Percentiles rank a stretch among this genome's conserved stretches.
Conservation (phyloP, 2,329 filamentous ascomycete genomes). For the Fusarium humuli region DNA sequence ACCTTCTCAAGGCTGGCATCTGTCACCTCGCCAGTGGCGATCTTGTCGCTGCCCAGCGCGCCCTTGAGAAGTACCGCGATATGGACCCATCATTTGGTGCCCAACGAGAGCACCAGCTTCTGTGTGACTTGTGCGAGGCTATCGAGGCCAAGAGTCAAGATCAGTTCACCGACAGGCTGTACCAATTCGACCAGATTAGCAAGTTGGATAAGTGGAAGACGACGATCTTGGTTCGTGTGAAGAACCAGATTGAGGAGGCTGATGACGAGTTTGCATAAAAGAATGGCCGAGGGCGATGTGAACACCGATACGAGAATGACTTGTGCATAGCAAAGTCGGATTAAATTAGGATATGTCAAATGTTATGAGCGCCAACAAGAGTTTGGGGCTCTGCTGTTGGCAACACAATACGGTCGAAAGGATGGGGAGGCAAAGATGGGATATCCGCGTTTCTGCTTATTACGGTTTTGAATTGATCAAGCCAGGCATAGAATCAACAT, state of each 20-base stretch:
- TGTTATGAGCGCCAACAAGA: slow-evolving; percentile 16
- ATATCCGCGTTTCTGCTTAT: slow-evolving; percentile 13
- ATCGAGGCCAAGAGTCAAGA: slow-evolving; percentile 85
- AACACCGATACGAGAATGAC: neutral
- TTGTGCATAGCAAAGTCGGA: slow-evolving; percentile 6
- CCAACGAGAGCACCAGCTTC: slow-evolving; percentile 83
- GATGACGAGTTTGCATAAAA: slow-evolving; percentile 58
- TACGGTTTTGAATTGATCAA: slow-evolving; percentile 4
- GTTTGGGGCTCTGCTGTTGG: slow-evolving; percentile 14
- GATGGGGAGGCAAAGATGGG: slow-evolving; percentile 10
- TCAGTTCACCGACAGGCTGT: slow-evolving; percentile 85
- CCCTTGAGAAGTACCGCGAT: slow-evolving; percentile 84
- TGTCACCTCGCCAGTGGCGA: slow-evolving; percentile 84
- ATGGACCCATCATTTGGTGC: slow-evolving; percentile 80
- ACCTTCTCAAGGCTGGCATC: slow-evolving; percentile 92
- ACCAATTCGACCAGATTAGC: slow-evolving; percentile 90
- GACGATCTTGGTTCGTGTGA: slow-evolving; percentile 82
- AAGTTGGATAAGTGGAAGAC: slow-evolving; percentile 99
- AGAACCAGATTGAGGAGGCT: slow-evolving; percentile 79
- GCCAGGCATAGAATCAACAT: slow-evolving; percentile 26
- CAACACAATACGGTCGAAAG: slow-evolving; percentile 18
- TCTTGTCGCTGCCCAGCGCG: slow-evolving; percentile 80
- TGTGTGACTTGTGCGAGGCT: slow-evolving; percentile 79
- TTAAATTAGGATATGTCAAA: slow-evolving; percentile 38
- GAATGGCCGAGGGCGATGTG: neutral